Conservation (phyloP, 2,329 filamentous ascomycete genomes). For the Aspergillus terreus region DNA sequence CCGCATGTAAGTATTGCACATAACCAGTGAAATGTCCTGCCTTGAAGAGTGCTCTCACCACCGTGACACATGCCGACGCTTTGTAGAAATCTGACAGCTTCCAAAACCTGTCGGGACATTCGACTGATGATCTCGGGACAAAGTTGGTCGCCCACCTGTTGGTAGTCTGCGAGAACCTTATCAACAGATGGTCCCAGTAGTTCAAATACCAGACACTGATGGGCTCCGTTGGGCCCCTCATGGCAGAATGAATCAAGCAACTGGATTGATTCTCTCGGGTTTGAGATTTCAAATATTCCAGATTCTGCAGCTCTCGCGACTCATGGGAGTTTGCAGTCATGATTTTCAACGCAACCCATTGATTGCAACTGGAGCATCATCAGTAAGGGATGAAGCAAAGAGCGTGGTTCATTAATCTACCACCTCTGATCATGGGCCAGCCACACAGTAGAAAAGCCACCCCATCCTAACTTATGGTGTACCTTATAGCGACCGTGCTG, state of each 20-base stretch:
- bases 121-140: conserved; percentile 19
- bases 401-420: no score
- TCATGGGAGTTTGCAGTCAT: conserved; percentile 22
- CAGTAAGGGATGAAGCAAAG: no score
- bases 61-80: conserved; percentile 26
- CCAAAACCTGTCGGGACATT: conserved; percentile 26
- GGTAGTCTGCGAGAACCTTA: conserved; percentile 21
- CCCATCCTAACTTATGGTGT: neutral
- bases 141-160: conserved; percentile 17
- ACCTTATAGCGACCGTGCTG: conserved; percentile 40
- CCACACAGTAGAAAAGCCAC: no score
- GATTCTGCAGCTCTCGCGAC: conserved; percentile 18
- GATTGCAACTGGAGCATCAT: conserved; percentile 16
- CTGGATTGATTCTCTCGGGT: conserved; percentile 13
- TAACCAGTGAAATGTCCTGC: neutral
- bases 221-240: conserved; percentile 32
- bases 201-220: conserved; percentile 33
- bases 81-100: conserved; percentile 27
- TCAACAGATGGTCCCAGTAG: conserved; percentile 28
- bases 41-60: conserved; percentile 18
- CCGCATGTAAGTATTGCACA: conserved; percentile 6
- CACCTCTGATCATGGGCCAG: no score
- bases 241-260: conserved; percentile 29
- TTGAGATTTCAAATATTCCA: conserved; percentile 11
- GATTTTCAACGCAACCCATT: conserved; percentile 34